Evolutionary conservation across 805 yeast species (phyloP).

Genomic region (Suhomyces sp.): DNA sequence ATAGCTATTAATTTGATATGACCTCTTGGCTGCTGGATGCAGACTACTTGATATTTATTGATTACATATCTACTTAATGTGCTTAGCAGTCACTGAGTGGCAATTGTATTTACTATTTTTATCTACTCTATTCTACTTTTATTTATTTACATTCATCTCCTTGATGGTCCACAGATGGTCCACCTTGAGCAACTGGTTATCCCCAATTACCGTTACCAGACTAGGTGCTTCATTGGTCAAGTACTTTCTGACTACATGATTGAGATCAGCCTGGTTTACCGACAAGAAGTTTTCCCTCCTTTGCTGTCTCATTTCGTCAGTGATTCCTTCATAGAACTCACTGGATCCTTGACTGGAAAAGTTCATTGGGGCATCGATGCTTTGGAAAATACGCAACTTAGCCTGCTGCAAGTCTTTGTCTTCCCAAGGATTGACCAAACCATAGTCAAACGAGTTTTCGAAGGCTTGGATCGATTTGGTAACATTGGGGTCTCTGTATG

Average conservation of each 20-base stretch:
- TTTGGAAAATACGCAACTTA: conserved; percentile 85
- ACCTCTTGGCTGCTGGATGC: too few species aligned
- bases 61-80: too few species aligned
- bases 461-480: conserved; percentile 63
- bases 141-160: conserved; percentile 8
- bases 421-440: conserved; percentile 45
- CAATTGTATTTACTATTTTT: too few species aligned
- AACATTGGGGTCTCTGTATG: conserved; percentile 94
- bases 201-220: conserved; percentile 47
- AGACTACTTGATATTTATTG: too few species aligned
- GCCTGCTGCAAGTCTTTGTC: conserved; percentile 79
- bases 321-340: conserved; percentile 63
- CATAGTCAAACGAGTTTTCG: conserved; percentile 33
- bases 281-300: conserved; percentile 74
- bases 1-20: too few species aligned
- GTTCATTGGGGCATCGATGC: conserved; percentile 84
- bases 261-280: conserved; percentile 60
- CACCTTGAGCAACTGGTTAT: conserved; percentile 25
- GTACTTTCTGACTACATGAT: conserved; percentile 65
- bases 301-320: conserved; percentile 73
- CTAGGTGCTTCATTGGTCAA: conserved; percentile 31
- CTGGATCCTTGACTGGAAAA: conserved; percentile 74
- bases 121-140: not conserved
- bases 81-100: too few species aligned
- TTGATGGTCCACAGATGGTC: conserved; percentile 18